Evolutionary conservation across 257 asterid genomes (phyloP), one percentile per base, ranked within the genome.

Genomic region (Solanum habrochaites): DNA sequence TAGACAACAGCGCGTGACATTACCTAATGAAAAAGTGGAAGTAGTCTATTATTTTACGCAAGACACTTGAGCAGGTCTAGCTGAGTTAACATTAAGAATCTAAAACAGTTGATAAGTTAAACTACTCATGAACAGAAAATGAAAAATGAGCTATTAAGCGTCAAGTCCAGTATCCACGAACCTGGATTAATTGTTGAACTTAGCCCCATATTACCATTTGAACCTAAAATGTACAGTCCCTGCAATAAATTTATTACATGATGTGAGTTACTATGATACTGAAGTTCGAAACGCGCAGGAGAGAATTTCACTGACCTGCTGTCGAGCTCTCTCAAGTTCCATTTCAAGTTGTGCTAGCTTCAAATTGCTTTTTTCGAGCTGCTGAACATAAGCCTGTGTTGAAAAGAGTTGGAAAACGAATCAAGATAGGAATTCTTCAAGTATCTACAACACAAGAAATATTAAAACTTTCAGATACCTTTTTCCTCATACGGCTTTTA

Each of bases 351-450:
- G 98, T 8, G 98, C 99, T 72, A 97, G 91, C 92, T 95, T 97
- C 94, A 96, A 72, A 42, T 96, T 94, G 89, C 97, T 95, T 16
- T 96, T 88, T 87, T 97, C 99, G 75, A 97, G 86, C 81, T 97
- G 95, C 89, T 96, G 98, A 78, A 97, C 98, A 86, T 96, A 97
- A 69, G 97, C 99, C 98, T 97, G 85, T 97, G 85, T 42, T 45
- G 90, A 83, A 13, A 11, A 21, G 25, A 27, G 47, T 29, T 29
- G 69, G 77, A 10, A 60, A 84, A 70, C 49, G 71, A 56, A 86
- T 85, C 39, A 45, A 39, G 60, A 16, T 11, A 85, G 72, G 32
- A 47, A 13, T 25, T n/a, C 82, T 37, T 47, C 70, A 58, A 42
- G 21, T 58, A 39, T 29, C 3, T 49, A 49, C 23, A 18, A 20